phyloP scores from a whole-genome alignment of 768 basidiomycete species.

The Naganishia friedmannii region DNA sequence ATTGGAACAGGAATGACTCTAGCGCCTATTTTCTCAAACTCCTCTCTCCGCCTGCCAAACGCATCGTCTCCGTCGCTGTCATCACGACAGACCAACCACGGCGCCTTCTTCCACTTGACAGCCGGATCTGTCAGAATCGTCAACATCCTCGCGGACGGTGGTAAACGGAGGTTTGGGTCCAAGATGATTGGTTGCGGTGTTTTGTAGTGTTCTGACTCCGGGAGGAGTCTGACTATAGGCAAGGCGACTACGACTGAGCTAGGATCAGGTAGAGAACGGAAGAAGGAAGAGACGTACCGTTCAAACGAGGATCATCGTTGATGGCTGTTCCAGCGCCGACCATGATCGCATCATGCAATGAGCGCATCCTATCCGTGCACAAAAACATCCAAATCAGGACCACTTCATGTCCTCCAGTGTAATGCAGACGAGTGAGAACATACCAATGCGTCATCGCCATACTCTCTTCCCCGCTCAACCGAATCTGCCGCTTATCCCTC shows the following conservation, averaged over 20 bases:
- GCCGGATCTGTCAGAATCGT: conserved; percentile 69
- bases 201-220: conserved; percentile 39
- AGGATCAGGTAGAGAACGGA: conserved; percentile 53
- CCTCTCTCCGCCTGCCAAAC: conserved; percentile 52
- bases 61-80: conserved; percentile 38
- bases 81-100: conserved; percentile 26
- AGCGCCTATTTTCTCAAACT: conserved; percentile 67
- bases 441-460: conserved; percentile 94
- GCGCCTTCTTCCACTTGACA: conserved; percentile 29
- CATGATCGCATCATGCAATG: conserved; percentile 88
- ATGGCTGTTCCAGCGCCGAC: conserved; percentile 84
- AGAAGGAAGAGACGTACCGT: conserved; percentile 64
- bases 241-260: conserved; percentile 28
- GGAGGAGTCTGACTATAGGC: conserved; percentile 45
- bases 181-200: conserved; percentile 74
- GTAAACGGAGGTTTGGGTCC: conserved; percentile 70
- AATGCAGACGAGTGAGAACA: too few species aligned
- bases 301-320: conserved; percentile 92
- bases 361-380: conserved; percentile 83
- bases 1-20: conserved; percentile 59
- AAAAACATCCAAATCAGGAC: background rate
- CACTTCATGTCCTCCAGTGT: too few species aligned
- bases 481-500: conserved; percentile 66
- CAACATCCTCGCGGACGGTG: conserved; percentile 56
- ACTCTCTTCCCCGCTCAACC: conserved; percentile 78